These are phyloP conservation scores for Paecilomyces variotii DNA, from an alignment of 2,329 filamentous ascomycete genomes.

Conservation along the genomic window DNA sequence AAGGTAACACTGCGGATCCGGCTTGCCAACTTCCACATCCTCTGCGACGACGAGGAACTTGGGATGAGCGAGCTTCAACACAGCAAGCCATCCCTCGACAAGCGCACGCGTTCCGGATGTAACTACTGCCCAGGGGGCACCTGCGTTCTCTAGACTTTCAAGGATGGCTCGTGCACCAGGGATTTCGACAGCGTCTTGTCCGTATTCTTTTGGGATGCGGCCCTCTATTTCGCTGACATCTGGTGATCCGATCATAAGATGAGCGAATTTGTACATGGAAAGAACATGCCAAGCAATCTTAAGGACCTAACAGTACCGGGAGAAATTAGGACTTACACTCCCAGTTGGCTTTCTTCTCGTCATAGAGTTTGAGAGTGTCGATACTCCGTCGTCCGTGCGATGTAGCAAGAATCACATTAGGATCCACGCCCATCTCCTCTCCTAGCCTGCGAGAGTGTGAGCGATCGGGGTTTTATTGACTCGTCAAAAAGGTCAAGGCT, in stretches of 20 bases:
- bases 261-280: not conserved
- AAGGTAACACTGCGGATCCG: conserved; percentile 65
- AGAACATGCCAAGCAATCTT: not conserved
- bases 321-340: conserved; percentile 59
- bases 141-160: conserved; percentile 52
- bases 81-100: conserved; percentile 63
- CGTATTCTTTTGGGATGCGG: conserved; percentile 67
- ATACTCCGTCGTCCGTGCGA: conserved; percentile 88
- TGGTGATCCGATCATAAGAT: conserved; percentile 27
- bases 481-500: not conserved
- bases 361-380: conserved; percentile 70
- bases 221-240: conserved; percentile 75
- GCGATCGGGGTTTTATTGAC: not conserved
- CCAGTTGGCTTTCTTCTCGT: conserved; percentile 82
- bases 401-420: conserved; percentile 76
- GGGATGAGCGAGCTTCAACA: conserved; percentile 58
- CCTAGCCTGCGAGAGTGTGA: conserved; percentile 41
- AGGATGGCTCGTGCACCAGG: conserved; percentile 71
- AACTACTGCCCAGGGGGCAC: conserved; percentile 78
- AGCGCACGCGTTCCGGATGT: conserved; percentile 59
- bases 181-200: conserved; percentile 72
- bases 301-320: not conserved
- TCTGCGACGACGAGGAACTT: conserved; percentile 65
- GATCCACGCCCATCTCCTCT: conserved; percentile 73
- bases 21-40: conserved; percentile 67